Base-by-base conservation (phyloP, 176 grass and related monocot genomes). In the Coix lacrymajobi region DNA sequence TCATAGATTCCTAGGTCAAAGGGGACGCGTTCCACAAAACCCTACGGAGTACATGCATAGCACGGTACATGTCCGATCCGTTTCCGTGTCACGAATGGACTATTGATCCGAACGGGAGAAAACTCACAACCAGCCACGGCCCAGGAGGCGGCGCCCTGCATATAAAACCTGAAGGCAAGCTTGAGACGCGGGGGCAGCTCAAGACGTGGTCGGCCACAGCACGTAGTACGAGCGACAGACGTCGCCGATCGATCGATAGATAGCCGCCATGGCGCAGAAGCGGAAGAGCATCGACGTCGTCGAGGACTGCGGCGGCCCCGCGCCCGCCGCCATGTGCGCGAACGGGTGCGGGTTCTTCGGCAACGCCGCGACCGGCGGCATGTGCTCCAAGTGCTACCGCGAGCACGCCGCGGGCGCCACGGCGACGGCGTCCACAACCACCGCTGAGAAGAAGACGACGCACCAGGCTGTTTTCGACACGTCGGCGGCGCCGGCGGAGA, bases 281-380 rank as follows among this genome's bases (percentile, higher is more conserved):
- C 44, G 78, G 2, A 81, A 81, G 78, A n/a, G 70, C 62, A 30
- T 72, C 14, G 85, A 76, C 0, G 29, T 7, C 7, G 71, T 60
- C 38, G 67, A 70, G 67, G 75, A 62, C 73, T 54, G 45, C 46
- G 76, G 28, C 62, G 79, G 49, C 15, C 44, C 2, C 13, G 44
- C 39, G 79, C 43, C 13, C 1, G 57, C 31, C 12, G 33, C 79
- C 62, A 34, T 61, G 61, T 96, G 93, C 83, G 63, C 80, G 9
- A 95, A 69, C 36, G 71, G 87, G 40, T 95, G 90, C 87, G 93
- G 93, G 6, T 95, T 92, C 71, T 95, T 90, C 7, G 93, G 90
- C 22, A 82, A 52, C 72, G 44, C 87, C 9, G 73, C 70, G 22
- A 89, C 72, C 38, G 74, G 40, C 22, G 78, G 89, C 74, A 69